A percentile compares a stretch with the other conserved stretches of the same genome.
These are phyloP conservation scores for Tolypocladium tropicale DNA, from an alignment of 2,329 filamentous ascomycete genomes.

Conservation along the genomic window DNA sequence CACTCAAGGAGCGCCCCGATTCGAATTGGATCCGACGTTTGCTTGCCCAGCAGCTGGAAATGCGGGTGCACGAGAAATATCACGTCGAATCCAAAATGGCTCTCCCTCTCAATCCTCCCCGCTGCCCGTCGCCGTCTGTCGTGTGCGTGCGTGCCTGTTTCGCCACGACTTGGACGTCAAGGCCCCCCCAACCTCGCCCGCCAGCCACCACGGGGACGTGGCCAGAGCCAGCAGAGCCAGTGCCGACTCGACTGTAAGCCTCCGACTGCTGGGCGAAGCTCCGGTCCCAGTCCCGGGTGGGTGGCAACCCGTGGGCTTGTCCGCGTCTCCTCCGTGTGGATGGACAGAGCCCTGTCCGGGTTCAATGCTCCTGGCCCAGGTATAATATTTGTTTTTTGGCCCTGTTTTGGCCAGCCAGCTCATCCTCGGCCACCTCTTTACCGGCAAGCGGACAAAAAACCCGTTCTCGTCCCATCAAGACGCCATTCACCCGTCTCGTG, in stretches of 20 bases:
- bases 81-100: constrained; percentile 1
- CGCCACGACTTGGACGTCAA: neutral
- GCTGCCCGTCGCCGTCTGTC: neutral
- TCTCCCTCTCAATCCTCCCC: neutral
- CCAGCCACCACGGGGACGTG: neutral
- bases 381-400: neutral
- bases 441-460: neutral
- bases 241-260: neutral
- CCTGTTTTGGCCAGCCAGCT: neutral
- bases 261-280: neutral
- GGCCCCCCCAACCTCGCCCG: neutral
- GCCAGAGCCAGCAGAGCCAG: neutral
- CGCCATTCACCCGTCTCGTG: neutral
- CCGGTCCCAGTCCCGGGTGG: neutral
- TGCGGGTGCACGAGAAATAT: constrained; percentile 3
- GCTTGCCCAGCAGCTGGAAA: constrained; percentile 1
- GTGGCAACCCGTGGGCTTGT: neutral
- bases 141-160: neutral
- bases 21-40: constrained; percentile 2
- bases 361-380: neutral
- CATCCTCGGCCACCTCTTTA: neutral
- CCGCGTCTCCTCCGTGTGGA: neutral
- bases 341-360: neutral
- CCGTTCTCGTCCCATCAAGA: neutral
- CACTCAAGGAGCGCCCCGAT: neutral